Base-by-base conservation (phyloP, 1,284 basidiomycete genomes). In the Gymnopus androsaceus region DNA sequence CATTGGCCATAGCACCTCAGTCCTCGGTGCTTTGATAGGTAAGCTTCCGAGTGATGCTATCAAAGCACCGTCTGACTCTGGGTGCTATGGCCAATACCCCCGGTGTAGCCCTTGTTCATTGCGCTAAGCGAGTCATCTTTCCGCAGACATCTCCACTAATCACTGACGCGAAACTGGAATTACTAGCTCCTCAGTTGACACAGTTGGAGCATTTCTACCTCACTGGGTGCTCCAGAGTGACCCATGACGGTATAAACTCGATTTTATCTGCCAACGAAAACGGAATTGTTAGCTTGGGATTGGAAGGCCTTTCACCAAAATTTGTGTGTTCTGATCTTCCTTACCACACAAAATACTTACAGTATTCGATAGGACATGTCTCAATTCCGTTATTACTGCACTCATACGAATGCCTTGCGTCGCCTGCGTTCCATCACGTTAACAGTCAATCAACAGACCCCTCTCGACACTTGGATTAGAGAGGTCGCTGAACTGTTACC, bases 141-240 rank as follows among this genome's bases (percentile, higher is more conserved):
- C 17, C 25, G 6, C 56, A 88, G 86, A 70, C 75, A 15, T 82
- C 85, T 3, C 67, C 76, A 5, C 67, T 80, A 2, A 70, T 90
- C 28, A 86, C 80, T 0, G 86, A 91, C 63, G 61, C 60, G 2
- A 64, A 82, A 3, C 67, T 91, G 19, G 71, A 71, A 42, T 59
- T 69, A 2, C 64, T 88, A 5, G 77, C 84, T 0, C 74, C 78
- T 0, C 63, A 73, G 51, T 71, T 88, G 34, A 60, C 63, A 12
- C 68, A 75, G 8, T 69, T 91, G 12, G 78, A 84, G 41, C 74
- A 82, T 38, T 64, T 90, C 1, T 75, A 80, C 54, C 68, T 91
- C 12, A 77, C 80, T 0, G 88, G 88, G 15, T 90, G 88, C 64
- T 75, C 79, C 1, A 86, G 78, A 62, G 79, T 89, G n/a, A 87